phyloP scores from a whole-genome alignment of 108 stramenopile species.

The Conticribra guillardii region DNA sequence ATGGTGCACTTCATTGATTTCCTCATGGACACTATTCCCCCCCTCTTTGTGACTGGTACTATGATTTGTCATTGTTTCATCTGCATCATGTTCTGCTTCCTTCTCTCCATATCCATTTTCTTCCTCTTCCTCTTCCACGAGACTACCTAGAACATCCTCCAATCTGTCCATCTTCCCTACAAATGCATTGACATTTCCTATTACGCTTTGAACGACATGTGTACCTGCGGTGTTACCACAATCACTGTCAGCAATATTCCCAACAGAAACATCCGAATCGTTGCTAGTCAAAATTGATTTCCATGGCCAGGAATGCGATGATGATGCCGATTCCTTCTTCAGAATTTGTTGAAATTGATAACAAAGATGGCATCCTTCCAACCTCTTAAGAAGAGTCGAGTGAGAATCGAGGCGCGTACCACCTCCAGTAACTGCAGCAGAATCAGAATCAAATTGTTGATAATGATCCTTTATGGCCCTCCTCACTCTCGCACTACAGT shows the following conservation, averaged over 20 bases:
- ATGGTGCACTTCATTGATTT: too few species aligned
- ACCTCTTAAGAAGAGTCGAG: neutral
- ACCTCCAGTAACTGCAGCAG: conserved; percentile 9
- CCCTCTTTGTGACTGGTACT: too few species aligned
- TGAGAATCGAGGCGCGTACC: neutral
- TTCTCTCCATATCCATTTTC: neutral
- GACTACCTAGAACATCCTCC: conserved; percentile 2
- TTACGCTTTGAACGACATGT: too few species aligned
- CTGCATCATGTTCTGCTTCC: neutral
- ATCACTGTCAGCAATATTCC: too few species aligned
- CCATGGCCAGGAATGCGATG: conserved; percentile 33
- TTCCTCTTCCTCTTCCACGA: neutral
- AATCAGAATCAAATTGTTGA: conserved; percentile 16
- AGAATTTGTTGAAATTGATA: neutral
- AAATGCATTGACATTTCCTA: neutral
- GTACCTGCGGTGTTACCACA: neutral
- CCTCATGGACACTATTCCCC: too few species aligned
- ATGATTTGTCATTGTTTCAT: too few species aligned
- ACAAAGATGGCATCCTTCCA: neutral
- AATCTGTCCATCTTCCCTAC: neutral
- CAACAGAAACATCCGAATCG: neutral
- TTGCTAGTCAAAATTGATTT: conserved; percentile 14
- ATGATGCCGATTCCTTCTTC: neutral
- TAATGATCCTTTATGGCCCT: conserved; percentile 13
- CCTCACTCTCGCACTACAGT: conserved; percentile 18